Percentiles rank a stretch among this genome's conserved stretches.
phyloP scores from a whole-genome alignment of 2,329 filamentous ascomycete genomes.

The Pyricularia sp. region DNA sequence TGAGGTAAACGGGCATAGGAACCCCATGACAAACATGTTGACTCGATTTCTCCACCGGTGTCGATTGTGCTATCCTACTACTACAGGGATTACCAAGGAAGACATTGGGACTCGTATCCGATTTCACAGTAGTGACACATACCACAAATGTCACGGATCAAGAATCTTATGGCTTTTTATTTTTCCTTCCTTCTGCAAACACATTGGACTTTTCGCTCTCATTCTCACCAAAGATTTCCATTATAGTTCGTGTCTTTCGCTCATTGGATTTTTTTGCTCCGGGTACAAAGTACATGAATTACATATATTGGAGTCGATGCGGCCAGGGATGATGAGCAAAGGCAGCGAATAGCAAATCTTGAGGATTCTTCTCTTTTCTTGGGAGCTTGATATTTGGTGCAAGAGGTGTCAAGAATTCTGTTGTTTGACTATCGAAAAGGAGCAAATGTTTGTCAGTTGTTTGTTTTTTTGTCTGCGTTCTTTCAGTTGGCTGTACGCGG shows the following conservation, averaged over 20 bases:
- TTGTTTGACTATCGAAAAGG: not conserved
- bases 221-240: not conserved
- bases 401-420: not conserved
- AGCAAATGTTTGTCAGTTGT: not conserved
- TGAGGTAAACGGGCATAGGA: conserved; percentile 24
- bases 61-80: not conserved
- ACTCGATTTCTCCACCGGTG: not conserved
- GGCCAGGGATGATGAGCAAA: not conserved
- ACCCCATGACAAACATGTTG: not conserved
- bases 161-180: not conserved
- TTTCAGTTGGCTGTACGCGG: not conserved
- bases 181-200: not conserved
- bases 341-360: not conserved
- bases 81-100: not conserved
- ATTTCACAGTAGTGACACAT: not conserved
- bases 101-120: not conserved
- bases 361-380: not conserved
- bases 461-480: not conserved
- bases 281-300: not conserved
- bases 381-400: not conserved
- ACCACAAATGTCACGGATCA: not conserved
- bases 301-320: not conserved
- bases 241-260: not conserved
- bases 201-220: not conserved
- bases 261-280: conserved; percentile 3